Evolutionary conservation across 805 yeast genomes (phyloP).

Genomic region (Metschnikowia drakensbergensis): DNA sequence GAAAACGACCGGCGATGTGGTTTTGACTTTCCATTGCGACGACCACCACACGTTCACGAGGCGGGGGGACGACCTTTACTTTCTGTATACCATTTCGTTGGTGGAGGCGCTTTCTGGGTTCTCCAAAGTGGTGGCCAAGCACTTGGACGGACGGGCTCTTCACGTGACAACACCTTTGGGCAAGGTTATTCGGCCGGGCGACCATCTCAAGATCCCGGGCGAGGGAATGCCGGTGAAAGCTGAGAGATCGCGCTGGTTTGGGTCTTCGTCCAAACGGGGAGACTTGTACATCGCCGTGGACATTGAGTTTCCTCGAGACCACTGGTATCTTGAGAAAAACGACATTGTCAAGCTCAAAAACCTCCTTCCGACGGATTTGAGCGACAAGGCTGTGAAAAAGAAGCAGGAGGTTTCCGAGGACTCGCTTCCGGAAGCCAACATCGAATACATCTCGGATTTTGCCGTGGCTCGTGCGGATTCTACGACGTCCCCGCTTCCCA

Average conservation of each 20-base stretch:
- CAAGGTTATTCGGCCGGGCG: conserved; percentile 76
- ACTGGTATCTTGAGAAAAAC: conserved; percentile 75
- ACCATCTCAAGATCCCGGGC: conserved; percentile 54
- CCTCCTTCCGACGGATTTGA: conserved; percentile 46
- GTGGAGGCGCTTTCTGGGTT: conserved; percentile 87
- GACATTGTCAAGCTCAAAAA: conserved; percentile 55
- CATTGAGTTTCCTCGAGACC: conserved; percentile 78
- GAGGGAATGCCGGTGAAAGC: conserved; percentile 80
- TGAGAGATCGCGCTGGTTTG: conserved; percentile 18
- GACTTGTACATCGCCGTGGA: conserved; percentile 67
- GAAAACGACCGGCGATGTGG: conserved; percentile 71
- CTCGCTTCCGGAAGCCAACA: conserved; percentile 34
- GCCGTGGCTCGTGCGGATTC: conserved; percentile 21
- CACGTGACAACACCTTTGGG: conserved; percentile 67
- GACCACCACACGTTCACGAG: conserved; percentile 50
- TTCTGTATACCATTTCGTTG: conserved; percentile 57
- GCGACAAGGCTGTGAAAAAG: conserved; percentile 16
- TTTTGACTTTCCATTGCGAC: conserved; percentile 54
- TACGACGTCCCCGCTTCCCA: conserved; percentile 23
- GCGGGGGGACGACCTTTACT: conserved; percentile 60
- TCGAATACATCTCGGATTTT: conserved; percentile 36
- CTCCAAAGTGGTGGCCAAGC: conserved; percentile 57
- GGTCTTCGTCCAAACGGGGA: conserved; percentile 43
- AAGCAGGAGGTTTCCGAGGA: conserved; percentile 24
- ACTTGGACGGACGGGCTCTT: conserved; percentile 76